Percentiles rank a stretch among this genome's conserved stretches.
phyloP scores from a whole-genome alignment of 352 stramenopile species.

The Globisporangium okanoganense region DNA sequence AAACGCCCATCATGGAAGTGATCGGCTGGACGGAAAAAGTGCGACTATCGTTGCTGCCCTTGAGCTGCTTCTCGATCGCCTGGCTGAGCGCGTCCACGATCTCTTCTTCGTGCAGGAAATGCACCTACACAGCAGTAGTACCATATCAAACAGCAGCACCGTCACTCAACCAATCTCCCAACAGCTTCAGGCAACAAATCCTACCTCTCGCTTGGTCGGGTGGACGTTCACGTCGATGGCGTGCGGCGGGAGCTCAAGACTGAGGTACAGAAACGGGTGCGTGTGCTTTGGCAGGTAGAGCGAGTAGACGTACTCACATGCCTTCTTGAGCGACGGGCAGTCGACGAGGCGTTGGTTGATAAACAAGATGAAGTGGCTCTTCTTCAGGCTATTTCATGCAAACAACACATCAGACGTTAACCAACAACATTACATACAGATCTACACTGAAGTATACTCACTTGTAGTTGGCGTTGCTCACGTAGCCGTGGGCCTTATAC shows the following conservation, averaged over 20 bases:
- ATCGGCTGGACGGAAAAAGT: conserved; percentile 90
- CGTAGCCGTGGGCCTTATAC: conserved; percentile 50
- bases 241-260: conserved; percentile 89
- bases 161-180: neutral
- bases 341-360: conserved; percentile 98
- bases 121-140: conserved; percentile 71
- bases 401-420: neutral
- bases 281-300: conserved; percentile 92
- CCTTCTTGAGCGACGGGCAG: conserved; percentile 86
- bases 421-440: conserved; percentile 4
- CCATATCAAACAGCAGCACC: neutral
- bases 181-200: neutral
- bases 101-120: conserved; percentile 95
- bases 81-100: conserved; percentile 83
- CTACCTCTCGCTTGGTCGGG: conserved; percentile 95
- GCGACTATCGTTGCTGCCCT: conserved; percentile 88
- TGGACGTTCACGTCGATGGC: conserved; percentile 99
- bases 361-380: conserved; percentile 93
- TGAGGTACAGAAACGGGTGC: conserved; percentile 98
- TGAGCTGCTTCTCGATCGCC: conserved; percentile 75
- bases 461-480: conserved; percentile 90
- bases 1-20: conserved; percentile 45
- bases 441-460: conserved; percentile 16
- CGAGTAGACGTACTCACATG: conserved; percentile 94
- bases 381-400: conserved; percentile 52